Evolutionary conservation across 306 rosid species (phyloP), one percentile per base, ranked within the genome.

Genomic region (Prunus armeniaca): DNA sequence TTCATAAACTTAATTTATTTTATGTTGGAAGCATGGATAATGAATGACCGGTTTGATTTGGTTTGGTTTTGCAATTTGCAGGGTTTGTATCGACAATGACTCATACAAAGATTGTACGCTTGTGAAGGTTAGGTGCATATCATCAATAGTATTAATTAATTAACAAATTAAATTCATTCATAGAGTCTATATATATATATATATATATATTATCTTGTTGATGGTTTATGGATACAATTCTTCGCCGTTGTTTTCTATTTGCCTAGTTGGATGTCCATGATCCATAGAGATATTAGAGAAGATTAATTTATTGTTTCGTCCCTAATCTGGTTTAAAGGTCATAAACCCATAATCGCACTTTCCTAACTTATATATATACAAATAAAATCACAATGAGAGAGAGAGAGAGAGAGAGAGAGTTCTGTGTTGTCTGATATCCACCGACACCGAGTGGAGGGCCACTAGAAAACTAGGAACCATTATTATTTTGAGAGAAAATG

Each of bases 51-150:
- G 19, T 58, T 49, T 47, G 43, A 56, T 25, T 25, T 71, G 10
- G 19, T 28, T 86, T 50, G 63, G 47, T 27, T 72, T 60, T 64
- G 38, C 38, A 76, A 15, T 65, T 65, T 76, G 73, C 93, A 95
- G 99, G 84, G 90, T 95, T 80, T 89, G 93, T 64, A 81, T 95
- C 30, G 99, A 95, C 72, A 95, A 95, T 74, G 93, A 91, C 75
- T 72, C 97, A n/a, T 86, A 87, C 81, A 64, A 30, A 49, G 86
- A 90, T 73, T 87, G 90, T 85, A 95, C 93, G 8, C 89, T 91
- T 49, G 89, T 95, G 73, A 95, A 92, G 98, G 97, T 94, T 65
- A 57, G 85, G 55, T 72, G 41, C 72, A 41, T 65, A 13, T 73
- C 13, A 62, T 52, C 22, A 52, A 18, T 62, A 15, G 2, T 62